These are phyloP conservation scores for Exophiala lecanii-corni DNA, from an alignment of 2,329 filamentous ascomycete species.

Conservation along the genomic window DNA sequence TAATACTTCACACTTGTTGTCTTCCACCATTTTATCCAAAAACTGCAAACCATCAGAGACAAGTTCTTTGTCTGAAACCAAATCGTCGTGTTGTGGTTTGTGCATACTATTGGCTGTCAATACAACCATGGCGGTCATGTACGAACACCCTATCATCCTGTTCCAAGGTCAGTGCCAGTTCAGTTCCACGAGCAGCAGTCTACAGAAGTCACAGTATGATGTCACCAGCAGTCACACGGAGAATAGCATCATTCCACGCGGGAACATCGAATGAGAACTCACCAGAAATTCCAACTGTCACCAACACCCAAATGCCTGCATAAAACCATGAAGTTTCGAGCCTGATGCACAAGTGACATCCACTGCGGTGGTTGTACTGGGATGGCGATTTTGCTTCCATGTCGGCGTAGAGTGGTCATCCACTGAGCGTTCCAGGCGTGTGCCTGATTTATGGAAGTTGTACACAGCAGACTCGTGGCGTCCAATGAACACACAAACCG, in stretches of 20 bases:
- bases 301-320: not conserved
- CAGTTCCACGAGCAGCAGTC: conserved; percentile 3
- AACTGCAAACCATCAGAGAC: conserved; percentile 4
- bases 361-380: conserved; percentile 10
- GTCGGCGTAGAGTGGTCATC: conserved; percentile 8
- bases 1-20: conserved; percentile 4
- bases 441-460: conserved; percentile 12
- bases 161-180: conserved; percentile 1
- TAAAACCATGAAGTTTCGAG: conserved; percentile 10
- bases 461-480: conserved; percentile 13
- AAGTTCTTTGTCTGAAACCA: conserved; percentile 5
- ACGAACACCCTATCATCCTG: conserved; percentile 17
- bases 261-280: not conserved
- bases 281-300: conserved; percentile 14
- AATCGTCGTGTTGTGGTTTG: conserved; percentile 1
- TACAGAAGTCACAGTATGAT: not conserved
- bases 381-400: conserved; percentile 2
- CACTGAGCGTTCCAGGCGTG: conserved; percentile 15
- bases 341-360: conserved; percentile 12
- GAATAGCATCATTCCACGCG: not conserved
- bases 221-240: no score
- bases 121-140: conserved; percentile 15
- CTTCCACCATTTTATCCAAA: conserved; percentile 5
- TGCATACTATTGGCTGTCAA: conserved; percentile 21
- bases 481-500: conserved; percentile 7